These are phyloP conservation scores for Saraca asoca DNA, from an alignment of 331 rosid genomes.

Conservation along the genomic window DNA sequence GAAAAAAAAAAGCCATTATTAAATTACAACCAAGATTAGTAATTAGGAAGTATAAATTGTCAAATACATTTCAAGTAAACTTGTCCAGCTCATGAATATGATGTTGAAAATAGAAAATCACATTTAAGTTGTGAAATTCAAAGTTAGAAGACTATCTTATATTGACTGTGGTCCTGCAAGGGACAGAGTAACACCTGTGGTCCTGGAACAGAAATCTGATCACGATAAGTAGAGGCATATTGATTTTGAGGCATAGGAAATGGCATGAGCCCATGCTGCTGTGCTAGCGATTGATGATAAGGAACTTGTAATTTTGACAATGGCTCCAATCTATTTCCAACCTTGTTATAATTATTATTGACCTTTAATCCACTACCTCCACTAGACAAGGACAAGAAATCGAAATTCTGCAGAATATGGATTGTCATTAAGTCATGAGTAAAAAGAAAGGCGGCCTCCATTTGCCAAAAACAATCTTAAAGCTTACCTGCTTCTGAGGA, in stretches of 20 bases:
- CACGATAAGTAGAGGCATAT: conserved; percentile 46
- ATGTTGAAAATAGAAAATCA: conserved; percentile 24
- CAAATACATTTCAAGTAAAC: no score
- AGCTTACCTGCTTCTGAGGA: conserved; percentile 62
- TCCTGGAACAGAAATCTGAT: conserved; percentile 46
- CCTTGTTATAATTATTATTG: conserved; percentile 35
- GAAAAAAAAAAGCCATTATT: no score
- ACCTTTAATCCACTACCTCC: conserved; percentile 51
- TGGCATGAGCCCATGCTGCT: conserved; percentile 44
- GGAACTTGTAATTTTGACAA: conserved; percentile 54
- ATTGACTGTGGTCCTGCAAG: conserved; percentile 21
- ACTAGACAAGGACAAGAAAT: conserved; percentile 60
- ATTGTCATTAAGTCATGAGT: conserved; percentile 32
- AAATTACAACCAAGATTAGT: background rate
- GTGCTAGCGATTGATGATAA: conserved; percentile 53
- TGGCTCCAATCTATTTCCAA: conserved; percentile 46
- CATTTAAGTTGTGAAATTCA: conserved; percentile 9
- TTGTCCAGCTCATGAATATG: conserved; percentile 13
- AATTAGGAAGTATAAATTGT: conserved; percentile 3
- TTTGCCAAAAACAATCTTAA: conserved; percentile 14
- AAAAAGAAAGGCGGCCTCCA: background rate
- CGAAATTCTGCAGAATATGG: conserved; percentile 55
- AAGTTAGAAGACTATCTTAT: conserved; percentile 2
- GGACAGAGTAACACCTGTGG: conserved; percentile 53
- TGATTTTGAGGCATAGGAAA: conserved; percentile 47